Evolutionary conservation across 2,329 filamentous ascomycete genomes (phyloP), one percentile per base, ranked within the genome.

Genomic region (Paecilomyces niveus): DNA sequence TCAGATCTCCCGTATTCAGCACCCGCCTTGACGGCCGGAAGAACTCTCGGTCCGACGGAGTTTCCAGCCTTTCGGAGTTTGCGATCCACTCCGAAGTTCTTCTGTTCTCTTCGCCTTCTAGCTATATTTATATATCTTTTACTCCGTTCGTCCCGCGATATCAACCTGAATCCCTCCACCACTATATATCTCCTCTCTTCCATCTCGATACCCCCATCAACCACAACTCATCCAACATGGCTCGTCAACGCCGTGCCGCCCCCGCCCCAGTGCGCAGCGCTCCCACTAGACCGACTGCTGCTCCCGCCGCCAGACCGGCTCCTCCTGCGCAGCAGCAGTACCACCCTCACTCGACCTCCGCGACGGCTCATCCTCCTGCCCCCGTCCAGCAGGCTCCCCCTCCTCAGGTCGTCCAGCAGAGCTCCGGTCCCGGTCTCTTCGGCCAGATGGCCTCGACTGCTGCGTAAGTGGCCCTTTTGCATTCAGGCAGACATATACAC

Each of bases 401-500:
- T 57, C 74, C 76, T 59, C 70, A 68, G 56, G 68, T 74, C 32
- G 72, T 72, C 54, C 75, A 78, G 61, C 79, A 76, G 65, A 77
- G 80, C 57, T 82, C 88, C 65, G 90, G 92, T 29, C 87, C 91
- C 4, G 93, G 94, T 63, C 83, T 99, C 10, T 91, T 99, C 67
- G 93, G 91, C 60, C 91, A 97, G 83, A 97, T 99, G 89, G 94
- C 94, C 65, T 92, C 88, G 73, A 99, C 94, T 59, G 94, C 94
- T 75, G 94, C 94, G 93, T 97, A 88, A 81, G 92, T 87, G 11
- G 21, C 56, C 9, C 18, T 53, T 60, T 32, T 9, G 50, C 15
- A 35, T 61, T 62, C 24, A 45, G 15, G 7, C 35, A 45, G 35
- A n/a, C 15, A n/a, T 45, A 45, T 45, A 8, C 21, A 18, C 21